Percentiles rank a stretch among this genome's conserved stretches.
Conservation (phyloP, 345 rosid genomes). For the Adansonia digitata region DNA sequence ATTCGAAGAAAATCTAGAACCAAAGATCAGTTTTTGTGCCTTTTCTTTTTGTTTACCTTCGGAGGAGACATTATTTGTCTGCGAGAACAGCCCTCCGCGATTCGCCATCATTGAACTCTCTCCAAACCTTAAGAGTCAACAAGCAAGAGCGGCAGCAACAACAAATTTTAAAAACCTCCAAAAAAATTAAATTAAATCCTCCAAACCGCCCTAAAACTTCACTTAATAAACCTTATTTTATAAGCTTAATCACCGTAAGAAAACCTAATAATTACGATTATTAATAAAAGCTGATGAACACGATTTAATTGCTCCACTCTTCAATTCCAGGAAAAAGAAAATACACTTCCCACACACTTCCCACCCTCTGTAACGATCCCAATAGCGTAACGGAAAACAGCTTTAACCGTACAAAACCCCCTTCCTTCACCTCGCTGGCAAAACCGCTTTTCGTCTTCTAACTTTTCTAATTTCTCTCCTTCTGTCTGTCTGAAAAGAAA, state of each 20-base stretch:
- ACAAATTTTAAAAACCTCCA: too few species aligned
- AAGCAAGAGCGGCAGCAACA: neutral
- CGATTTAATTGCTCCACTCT: constrained; percentile 13
- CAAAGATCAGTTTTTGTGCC: neutral
- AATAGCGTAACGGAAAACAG: constrained; percentile 34
- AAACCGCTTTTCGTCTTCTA: neutral
- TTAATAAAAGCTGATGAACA: neutral
- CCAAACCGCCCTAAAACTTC: neutral
- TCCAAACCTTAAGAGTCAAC: constrained; percentile 12
- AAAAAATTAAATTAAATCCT: too few species aligned
- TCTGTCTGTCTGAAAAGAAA: constrained; percentile 9
- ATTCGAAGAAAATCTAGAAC: neutral
- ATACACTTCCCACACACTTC: constrained; percentile 11
- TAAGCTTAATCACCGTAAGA: constrained; percentile 9
- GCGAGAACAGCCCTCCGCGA: constrained; percentile 40
- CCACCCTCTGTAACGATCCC: constrained; percentile 31
- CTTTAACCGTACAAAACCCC: constrained; percentile 30
- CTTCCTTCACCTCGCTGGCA: constrained; percentile 13
- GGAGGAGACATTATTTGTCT: constrained; percentile 27
- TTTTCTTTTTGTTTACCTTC: neutral
- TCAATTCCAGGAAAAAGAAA: constrained; percentile 13
- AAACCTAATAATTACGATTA: constrained; percentile 12
- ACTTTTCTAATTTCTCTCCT: neutral
- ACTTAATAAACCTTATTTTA: constrained; percentile 12
- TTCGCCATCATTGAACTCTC: constrained; percentile 38